phyloP scores from a whole-genome alignment of 2,329 filamentous ascomycete genomes.

The Herpomyces periplanetae region DNA sequence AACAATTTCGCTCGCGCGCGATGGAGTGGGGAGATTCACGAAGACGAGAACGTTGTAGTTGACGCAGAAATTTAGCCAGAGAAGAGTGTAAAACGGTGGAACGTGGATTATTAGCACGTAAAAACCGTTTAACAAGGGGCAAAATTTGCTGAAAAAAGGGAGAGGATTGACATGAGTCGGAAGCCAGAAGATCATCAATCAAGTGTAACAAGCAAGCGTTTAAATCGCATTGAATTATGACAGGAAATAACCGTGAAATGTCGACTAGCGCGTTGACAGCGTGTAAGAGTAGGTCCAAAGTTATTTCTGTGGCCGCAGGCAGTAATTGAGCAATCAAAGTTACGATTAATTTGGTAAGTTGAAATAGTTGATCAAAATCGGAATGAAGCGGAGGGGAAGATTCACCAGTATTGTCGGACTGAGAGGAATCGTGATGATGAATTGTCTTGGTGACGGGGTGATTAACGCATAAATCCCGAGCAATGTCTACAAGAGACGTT shows the following conservation, averaged over 20 bases:
- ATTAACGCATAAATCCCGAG: slow-evolving; percentile 48
- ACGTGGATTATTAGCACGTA: too few relatives aligned
- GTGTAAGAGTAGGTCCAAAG: slow-evolving; percentile 28
- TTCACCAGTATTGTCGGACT: slow-evolving; percentile 5
- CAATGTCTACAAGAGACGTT: slow-evolving; percentile 68
- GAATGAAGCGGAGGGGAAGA: slow-evolving; percentile 45
- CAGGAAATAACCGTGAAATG: slow-evolving; percentile 72
- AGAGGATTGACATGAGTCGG: too few relatives aligned
- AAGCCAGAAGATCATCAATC: too few relatives aligned
- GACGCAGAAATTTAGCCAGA: too few relatives aligned
- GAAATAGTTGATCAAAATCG: slow-evolving; percentile 89
- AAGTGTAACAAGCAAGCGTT: slow-evolving; percentile 84
- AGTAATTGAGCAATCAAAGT: slow-evolving; percentile 56
- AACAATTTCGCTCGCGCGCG: too few relatives aligned
- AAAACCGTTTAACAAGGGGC: too few relatives aligned
- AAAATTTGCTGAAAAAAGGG: too few relatives aligned
- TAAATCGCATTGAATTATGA: slow-evolving; percentile 78
- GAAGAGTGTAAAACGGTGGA: too few relatives aligned
- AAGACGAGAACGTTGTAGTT: too few relatives aligned
- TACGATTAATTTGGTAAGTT: slow-evolving; percentile 79
- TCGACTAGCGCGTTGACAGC: slow-evolving; percentile 64
- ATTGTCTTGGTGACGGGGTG: slow-evolving; percentile 51
- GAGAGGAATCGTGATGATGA: slow-evolving; percentile 11
- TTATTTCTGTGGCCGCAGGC: slow-evolving; percentile 29
- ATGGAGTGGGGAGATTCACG: too few relatives aligned